Percentiles rank a stretch among this genome's conserved stretches.
Evolutionary conservation across 306 rosid genomes (phyloP).

Genomic region (Sechiopsis laciniata): DNA sequence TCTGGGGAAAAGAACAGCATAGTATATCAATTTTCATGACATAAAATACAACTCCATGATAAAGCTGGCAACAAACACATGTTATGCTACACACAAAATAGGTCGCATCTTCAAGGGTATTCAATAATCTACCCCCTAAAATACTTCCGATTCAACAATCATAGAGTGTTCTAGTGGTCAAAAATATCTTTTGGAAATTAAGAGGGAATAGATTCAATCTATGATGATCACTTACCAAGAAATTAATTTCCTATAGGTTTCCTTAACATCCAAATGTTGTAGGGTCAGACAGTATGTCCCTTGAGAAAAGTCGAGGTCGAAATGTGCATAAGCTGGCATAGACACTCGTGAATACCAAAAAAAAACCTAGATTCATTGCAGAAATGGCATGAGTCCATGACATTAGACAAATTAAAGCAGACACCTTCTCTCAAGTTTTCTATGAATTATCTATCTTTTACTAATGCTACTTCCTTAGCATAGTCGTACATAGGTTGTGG

Average conservation of each 20-base stretch:
- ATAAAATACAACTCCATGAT: slow-evolving; percentile 27
- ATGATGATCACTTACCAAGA: too few species aligned
- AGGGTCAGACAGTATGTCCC: too few species aligned
- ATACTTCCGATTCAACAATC: background rate
- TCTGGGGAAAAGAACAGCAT: slow-evolving; percentile 52
- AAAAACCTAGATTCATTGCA: background rate
- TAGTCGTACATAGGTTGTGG: background rate
- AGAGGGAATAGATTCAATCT: too few species aligned
- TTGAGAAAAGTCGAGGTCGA: too few species aligned
- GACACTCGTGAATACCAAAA: too few species aligned
- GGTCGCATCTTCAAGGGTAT: background rate
- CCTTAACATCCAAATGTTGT: too few species aligned
- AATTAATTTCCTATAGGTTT: too few species aligned
- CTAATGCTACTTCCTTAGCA: background rate
- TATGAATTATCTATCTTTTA: slow-evolving; percentile 11
- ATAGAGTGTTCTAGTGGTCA: too few species aligned
- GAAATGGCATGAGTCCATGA: background rate
- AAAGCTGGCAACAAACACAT: slow-evolving; percentile 7
- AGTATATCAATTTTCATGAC: slow-evolving; percentile 18
- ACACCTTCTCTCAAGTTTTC: background rate
- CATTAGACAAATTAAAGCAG: slow-evolving; percentile 2
- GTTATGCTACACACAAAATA: slow-evolving; percentile 17
- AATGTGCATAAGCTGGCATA: too few species aligned
- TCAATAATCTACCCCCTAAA: background rate
- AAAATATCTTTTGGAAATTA: too few species aligned